phyloP scores from a whole-genome alignment of 345 rosid species.

The Sonneratia alba region DNA sequence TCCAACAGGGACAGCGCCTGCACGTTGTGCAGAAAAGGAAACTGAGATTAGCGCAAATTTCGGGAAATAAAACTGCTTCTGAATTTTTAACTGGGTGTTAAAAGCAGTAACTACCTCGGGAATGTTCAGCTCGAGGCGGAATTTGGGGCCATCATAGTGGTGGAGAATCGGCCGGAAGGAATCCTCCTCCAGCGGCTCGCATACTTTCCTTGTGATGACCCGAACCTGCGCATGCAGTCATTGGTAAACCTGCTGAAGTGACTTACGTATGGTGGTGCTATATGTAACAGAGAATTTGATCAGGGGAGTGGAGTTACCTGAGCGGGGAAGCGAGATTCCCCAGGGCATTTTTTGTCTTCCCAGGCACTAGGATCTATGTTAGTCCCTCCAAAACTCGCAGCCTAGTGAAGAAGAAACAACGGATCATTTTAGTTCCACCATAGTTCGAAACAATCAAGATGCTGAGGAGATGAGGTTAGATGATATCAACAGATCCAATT shows the following conservation, averaged over 20 bases:
- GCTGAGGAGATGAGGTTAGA: background rate
- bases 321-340: slow-evolving; percentile 21
- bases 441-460: background rate
- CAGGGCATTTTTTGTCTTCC: slow-evolving; percentile 19
- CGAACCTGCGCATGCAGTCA: slow-evolving; percentile 5
- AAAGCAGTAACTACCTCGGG: slow-evolving; percentile 15
- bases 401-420: background rate
- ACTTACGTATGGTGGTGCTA: background rate
- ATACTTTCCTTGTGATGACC: slow-evolving; percentile 14
- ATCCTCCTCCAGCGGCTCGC: slow-evolving; percentile 17
- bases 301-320: slow-evolving; percentile 10
- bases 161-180: slow-evolving; percentile 20
- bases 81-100: background rate
- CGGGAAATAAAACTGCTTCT: background rate
- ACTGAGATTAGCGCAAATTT: background rate
- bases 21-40: background rate
- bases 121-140: slow-evolving; percentile 19
- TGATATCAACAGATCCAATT: background rate
- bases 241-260: background rate
- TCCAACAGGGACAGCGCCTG: slow-evolving; percentile 17
- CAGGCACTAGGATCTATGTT: slow-evolving; percentile 20
- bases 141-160: slow-evolving; percentile 22
- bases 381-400: slow-evolving; percentile 20
- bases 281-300: background rate
- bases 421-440: background rate